phyloP scores from a whole-genome alignment of 129 eudicot species.

The Kitagawia praeruptora region DNA sequence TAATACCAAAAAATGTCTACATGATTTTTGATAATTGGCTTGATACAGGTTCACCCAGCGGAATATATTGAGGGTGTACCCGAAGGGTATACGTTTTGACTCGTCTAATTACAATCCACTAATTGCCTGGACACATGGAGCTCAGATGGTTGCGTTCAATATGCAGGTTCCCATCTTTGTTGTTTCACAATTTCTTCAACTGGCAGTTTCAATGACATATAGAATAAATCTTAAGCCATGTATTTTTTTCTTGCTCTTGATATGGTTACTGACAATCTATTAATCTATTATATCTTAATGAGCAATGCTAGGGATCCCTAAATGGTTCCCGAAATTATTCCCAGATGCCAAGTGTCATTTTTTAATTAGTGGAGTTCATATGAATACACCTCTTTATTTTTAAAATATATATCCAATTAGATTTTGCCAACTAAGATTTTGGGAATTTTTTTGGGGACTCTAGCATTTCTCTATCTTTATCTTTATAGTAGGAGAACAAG shows the following conservation, averaged over 20 bases:
- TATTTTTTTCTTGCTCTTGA: neutral
- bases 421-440: no score
- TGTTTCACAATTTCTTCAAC: neutral
- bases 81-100: constrained; percentile 60
- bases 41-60: constrained; percentile 56
- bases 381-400: no score
- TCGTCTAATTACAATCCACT: constrained; percentile 75
- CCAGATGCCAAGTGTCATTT: no score
- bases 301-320: no score
- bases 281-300: no score
- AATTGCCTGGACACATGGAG: constrained; percentile 80
- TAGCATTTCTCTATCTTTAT: no score
- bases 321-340: no score
- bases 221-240: neutral
- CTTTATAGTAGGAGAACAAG: no score
- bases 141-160: constrained; percentile 88
- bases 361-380: no score
- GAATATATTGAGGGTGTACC: constrained; percentile 69
- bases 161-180: constrained; percentile 58
- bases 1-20: neutral
- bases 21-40: constrained; percentile 13
- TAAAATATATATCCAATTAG: no score
- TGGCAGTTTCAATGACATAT: neutral
- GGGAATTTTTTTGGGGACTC: no score
- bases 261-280: neutral